Evolutionary conservation across 345 rosid genomes (phyloP).

Genomic region (Rhizophora apiculata): DNA sequence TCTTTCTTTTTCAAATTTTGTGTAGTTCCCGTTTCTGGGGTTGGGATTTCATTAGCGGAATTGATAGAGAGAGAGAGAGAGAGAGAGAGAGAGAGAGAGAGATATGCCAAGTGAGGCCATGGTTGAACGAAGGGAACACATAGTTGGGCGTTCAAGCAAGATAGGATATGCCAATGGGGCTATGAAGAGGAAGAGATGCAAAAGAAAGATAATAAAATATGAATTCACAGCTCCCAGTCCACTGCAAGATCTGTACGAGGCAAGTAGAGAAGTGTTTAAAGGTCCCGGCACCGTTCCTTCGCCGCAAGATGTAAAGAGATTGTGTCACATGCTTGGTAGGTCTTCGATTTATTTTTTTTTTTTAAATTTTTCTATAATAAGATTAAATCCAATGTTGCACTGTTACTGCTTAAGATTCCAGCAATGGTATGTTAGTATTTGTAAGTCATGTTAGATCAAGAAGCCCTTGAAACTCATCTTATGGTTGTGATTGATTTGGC

Average conservation of each 20-base stretch:
- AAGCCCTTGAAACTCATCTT: no score
- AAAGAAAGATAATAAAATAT: neutral
- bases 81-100: neutral
- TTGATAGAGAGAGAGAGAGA: neutral
- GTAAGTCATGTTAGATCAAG: no score
- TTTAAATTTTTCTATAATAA: no score
- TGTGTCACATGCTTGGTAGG: constrained; percentile 55
- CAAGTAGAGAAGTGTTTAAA: constrained; percentile 46
- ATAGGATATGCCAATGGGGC: constrained; percentile 34
- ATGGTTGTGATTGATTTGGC: no score
- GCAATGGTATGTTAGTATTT: no score
- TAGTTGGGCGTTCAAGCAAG: constrained; percentile 18
- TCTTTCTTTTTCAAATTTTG: neutral
- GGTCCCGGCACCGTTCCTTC: constrained; percentile 57
- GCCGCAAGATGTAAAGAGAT: constrained; percentile 35
- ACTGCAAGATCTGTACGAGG: constrained; percentile 48
- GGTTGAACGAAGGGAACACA: constrained; percentile 32
- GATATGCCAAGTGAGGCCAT: constrained; percentile 32
- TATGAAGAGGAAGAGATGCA: constrained; percentile 35
- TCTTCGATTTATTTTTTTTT: neutral
- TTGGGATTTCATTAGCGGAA: no score
- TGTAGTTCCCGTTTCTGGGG: neutral
- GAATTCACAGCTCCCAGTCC: constrained; percentile 13
- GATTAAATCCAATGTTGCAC: no score
- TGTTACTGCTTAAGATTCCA: no score